phyloP scores from a whole-genome alignment of 2,329 filamentous ascomycete species.

The Metarhizium album region DNA sequence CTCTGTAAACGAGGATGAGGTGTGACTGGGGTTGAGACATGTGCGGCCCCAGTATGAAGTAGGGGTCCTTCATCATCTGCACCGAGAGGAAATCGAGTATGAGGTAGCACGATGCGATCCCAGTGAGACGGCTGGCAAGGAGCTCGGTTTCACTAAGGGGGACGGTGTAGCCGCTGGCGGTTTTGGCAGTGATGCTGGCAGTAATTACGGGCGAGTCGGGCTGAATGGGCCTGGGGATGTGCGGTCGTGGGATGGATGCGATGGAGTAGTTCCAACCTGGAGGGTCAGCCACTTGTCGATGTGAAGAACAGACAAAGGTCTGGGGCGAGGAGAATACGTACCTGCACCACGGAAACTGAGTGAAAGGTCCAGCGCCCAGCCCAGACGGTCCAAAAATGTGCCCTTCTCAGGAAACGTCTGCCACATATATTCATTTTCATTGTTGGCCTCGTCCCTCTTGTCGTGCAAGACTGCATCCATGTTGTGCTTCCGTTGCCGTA shows the following conservation, averaged over 20 bases:
- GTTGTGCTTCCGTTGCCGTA: slow-evolving; percentile 12
- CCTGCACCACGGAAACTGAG: slow-evolving; percentile 44
- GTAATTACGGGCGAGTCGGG: slow-evolving; percentile 30
- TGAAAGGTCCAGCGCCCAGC: slow-evolving; percentile 46
- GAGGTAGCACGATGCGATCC: slow-evolving; percentile 49
- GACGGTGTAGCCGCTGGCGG: slow-evolving; percentile 35
- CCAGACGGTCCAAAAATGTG: slow-evolving; percentile 36
- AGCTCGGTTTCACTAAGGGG: slow-evolving; percentile 32
- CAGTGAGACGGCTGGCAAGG: slow-evolving; percentile 31
- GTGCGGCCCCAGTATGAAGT: slow-evolving; percentile 52
- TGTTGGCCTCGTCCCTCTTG: not conserved
- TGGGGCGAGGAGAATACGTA: slow-evolving; percentile 19
- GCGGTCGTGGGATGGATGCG: slow-evolving; percentile 36
- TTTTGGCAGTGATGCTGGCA: slow-evolving; percentile 28
- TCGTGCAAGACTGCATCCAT: not conserved
- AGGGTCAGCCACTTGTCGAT: not conserved
- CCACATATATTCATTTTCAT: slow-evolving; percentile 39
- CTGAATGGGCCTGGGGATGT: slow-evolving; percentile 21
- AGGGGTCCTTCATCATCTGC: slow-evolving; percentile 64
- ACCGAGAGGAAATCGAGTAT: slow-evolving; percentile 60
- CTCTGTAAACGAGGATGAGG: slow-evolving; percentile 43
- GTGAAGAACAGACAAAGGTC: not conserved
- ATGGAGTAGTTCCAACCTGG: slow-evolving; percentile 49
- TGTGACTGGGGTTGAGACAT: slow-evolving; percentile 28
- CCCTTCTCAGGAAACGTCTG: slow-evolving; percentile 43